Evolutionary conservation across 371 early-diverging fungal genomes (phyloP).

Genomic region (Entomophthora muscae): DNA sequence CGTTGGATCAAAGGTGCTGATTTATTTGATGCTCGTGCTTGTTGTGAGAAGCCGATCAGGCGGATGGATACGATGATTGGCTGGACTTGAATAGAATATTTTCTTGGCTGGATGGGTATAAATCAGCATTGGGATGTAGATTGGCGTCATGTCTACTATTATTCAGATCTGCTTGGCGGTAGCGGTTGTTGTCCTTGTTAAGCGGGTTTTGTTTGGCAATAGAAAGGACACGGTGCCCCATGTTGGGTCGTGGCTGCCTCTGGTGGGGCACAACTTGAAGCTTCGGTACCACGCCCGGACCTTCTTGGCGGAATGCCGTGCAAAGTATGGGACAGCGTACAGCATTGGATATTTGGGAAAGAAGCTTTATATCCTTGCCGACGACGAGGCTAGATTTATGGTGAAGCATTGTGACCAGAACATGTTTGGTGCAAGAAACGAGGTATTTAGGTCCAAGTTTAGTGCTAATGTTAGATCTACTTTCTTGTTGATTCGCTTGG

Average conservation of each 20-base stretch:
- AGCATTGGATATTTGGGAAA: background rate
- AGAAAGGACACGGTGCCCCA: slow-evolving; percentile 5
- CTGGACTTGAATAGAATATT: too few species aligned
- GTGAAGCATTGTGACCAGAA: background rate
- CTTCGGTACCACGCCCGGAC: background rate
- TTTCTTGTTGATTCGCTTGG: background rate
- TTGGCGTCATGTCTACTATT: too few species aligned
- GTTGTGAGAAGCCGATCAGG: too few species aligned
- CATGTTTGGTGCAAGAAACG: background rate
- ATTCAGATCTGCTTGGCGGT: too few species aligned
- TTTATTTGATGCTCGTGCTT: too few species aligned
- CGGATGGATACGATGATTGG: too few species aligned
- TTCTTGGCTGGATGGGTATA: too few species aligned
- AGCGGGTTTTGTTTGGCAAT: background rate
- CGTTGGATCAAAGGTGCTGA: too few species aligned
- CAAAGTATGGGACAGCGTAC: slow-evolving; percentile 1
- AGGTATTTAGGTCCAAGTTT: background rate
- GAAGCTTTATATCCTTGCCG: background rate
- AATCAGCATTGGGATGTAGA: too few species aligned
- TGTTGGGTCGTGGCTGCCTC: slow-evolving; percentile 3
- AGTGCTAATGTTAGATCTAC: background rate
- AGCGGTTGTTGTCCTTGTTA: background rate
- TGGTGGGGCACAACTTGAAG: slow-evolving; percentile 8
- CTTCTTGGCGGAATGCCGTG: background rate
- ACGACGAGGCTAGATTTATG: background rate